A percentile compares a stretch with the other conserved stretches of the same genome.
phyloP scores from a whole-genome alignment of 345 rosid genomes.

The Bruguiera parviflora region DNA sequence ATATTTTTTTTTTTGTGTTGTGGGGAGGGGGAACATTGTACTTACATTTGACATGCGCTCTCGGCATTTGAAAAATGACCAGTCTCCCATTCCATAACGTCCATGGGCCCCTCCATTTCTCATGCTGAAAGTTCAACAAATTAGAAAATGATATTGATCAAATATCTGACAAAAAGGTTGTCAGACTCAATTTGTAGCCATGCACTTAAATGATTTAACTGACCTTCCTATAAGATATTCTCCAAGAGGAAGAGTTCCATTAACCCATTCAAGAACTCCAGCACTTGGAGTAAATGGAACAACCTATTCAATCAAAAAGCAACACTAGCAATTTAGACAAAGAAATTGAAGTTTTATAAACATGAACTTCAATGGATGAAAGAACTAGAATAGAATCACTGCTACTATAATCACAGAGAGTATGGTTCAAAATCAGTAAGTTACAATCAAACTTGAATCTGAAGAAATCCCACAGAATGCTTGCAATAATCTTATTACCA shows the following conservation, averaged over 20 bases:
- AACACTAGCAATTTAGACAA: conserved; percentile 9
- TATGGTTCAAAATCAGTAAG: background rate
- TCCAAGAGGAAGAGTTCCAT: conserved; percentile 94
- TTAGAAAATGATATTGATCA: conserved; percentile 2
- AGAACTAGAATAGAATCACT: background rate
- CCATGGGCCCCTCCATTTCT: conserved; percentile 93
- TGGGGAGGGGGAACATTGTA: background rate
- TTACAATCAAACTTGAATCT: background rate
- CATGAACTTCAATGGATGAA: background rate
- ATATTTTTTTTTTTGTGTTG: too few species aligned
- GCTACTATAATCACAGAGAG: background rate
- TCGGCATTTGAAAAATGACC: conserved; percentile 79
- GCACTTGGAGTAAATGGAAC: conserved; percentile 98
- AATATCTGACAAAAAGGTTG: conserved; percentile 9
- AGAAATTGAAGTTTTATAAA: background rate
- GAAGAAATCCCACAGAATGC: background rate
- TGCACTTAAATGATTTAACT: conserved; percentile 18
- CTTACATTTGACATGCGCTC: conserved; percentile 77
- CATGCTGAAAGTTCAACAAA: conserved; percentile 45
- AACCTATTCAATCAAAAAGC: conserved; percentile 51
- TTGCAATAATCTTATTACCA: too few species aligned
- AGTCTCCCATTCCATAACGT: conserved; percentile 77
- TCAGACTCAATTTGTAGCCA: background rate
- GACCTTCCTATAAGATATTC: conserved; percentile 95
- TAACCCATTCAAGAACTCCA: conserved; percentile 98